Evolutionary conservation across 371 early-diverging fungal genomes (phyloP).

Genomic region (Phascolomyces articulosus): DNA sequence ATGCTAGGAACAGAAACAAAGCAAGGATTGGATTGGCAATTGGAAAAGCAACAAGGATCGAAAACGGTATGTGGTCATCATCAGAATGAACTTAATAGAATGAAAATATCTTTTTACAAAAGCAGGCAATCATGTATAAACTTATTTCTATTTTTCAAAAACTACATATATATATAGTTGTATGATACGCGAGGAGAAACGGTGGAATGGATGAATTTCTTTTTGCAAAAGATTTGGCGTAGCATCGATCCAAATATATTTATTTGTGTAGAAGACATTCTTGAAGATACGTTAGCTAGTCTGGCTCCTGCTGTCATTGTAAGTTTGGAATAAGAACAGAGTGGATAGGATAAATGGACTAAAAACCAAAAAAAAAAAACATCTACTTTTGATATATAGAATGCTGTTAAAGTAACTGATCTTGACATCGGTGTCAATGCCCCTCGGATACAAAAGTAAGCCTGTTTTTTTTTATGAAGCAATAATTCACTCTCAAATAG

Average conservation of each 20-base stretch:
- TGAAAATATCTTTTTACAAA: too few relatives aligned
- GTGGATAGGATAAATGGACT: too few relatives aligned
- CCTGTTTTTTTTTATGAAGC: neutral
- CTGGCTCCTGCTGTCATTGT: slow-evolving; percentile 27
- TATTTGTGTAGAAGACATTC: slow-evolving; percentile 26
- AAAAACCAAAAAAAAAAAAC: too few relatives aligned
- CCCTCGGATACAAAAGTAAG: slow-evolving; percentile 24
- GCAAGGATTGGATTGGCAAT: slow-evolving; percentile 30
- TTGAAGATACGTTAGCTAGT: slow-evolving; percentile 26
- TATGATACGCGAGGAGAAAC: slow-evolving; percentile 25
- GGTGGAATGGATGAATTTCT: slow-evolving; percentile 34
- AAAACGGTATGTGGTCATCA: too few relatives aligned
- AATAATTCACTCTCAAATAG: neutral
- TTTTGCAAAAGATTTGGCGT: slow-evolving; percentile 30
- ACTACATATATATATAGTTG: slow-evolving; percentile 12
- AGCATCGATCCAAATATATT: slow-evolving; percentile 34
- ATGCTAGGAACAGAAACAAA: slow-evolving; percentile 20
- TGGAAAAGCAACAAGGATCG: slow-evolving; percentile 24
- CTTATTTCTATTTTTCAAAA: too few relatives aligned
- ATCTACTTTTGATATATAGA: slow-evolving; percentile 8
- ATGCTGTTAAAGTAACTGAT: slow-evolving; percentile 30
- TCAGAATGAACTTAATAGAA: too few relatives aligned
- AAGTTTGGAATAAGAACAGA: too few relatives aligned
- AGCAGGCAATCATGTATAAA: too few relatives aligned
- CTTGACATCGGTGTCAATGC: slow-evolving; percentile 37